These are phyloP conservation scores for Apium graveolens DNA, from an alignment of 129 eudicot species.

Conservation along the genomic window DNA sequence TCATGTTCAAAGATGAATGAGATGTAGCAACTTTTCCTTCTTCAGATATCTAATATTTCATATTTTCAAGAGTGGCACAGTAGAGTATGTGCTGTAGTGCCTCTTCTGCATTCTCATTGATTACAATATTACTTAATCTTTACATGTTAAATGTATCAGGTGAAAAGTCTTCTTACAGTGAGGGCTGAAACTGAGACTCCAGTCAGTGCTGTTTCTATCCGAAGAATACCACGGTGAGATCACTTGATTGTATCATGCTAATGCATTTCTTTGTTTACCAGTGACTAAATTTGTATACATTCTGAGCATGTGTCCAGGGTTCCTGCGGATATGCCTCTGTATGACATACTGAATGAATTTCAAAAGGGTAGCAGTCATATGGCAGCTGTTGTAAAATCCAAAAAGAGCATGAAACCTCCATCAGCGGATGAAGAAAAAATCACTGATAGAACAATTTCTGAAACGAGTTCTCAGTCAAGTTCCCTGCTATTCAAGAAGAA, in stretches of 20 bases:
- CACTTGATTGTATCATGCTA: background rate
- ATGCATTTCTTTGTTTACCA: background rate
- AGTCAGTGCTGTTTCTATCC: slow-evolving; percentile 94
- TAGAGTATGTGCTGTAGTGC: background rate
- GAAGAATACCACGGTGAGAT: slow-evolving; percentile 83
- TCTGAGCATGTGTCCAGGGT: slow-evolving; percentile 43
- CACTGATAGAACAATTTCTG: slow-evolving; percentile 16
- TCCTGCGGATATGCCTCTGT: slow-evolving; percentile 94
- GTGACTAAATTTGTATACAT: background rate
- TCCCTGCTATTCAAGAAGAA: slow-evolving; percentile 32
- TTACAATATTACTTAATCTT: background rate
- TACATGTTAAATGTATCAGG: slow-evolving; percentile 27
- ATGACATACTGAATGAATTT: slow-evolving; percentile 94
- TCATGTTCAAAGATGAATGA: background rate
- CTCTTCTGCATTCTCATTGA: background rate
- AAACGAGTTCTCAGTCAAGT: slow-evolving; percentile 28
- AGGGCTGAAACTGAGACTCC: slow-evolving; percentile 98
- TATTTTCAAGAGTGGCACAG: background rate
- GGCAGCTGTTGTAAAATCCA: slow-evolving; percentile 94
- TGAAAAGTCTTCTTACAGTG: slow-evolving; percentile 93
- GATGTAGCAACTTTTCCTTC: background rate
- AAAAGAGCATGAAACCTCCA: slow-evolving; percentile 37
- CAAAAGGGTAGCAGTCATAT: slow-evolving; percentile 99
- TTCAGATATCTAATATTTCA: background rate
- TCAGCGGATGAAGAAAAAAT: slow-evolving; percentile 40